Base-by-base conservation (phyloP, 306 rosid genomes). In the Vicia faba region DNA sequence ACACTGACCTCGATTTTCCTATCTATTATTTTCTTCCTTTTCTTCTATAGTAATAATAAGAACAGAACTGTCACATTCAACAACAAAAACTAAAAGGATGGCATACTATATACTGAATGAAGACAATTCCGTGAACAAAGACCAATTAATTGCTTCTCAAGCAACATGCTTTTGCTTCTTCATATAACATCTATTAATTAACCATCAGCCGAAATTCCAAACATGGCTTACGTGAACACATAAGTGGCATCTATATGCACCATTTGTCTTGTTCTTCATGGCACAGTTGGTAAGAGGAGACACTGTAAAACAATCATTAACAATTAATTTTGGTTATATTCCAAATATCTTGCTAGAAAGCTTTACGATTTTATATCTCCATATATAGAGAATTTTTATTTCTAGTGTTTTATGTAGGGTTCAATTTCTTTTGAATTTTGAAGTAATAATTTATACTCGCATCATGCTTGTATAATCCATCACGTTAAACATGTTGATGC, bases 171-270 rank as follows among this genome's bases (percentile, higher is more conserved):
- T 62, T 48, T 33, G 29, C 70, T 3, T 65, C 28, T 49, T 15
- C 18, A 45, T 55, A 18, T 62, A 60, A 35, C 72, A 5, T 0
- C 3, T 35, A 35, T 58, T 58, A 33, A 29, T 14, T 31, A 5
- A 39, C 8, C 57, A 44, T 43, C n/a, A 54, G 9, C 68, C 25
- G 35, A 77, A 57, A 64, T 40, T 66, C 35, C 29, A 10, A 59
- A 59, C 43, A 51, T 45, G n/a, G 60, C 26, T 60, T 64, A 51
- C 70, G 60, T 72, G 18, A 56, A 61, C 51, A 48, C 40, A n/a
- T 3, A 8, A 8, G 55, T 49, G 5, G 11, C 55, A 16, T 33
- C 67, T 61, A 49, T 62, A 55, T 15, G 5, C 45, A 7, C 36
- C 35, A 18, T 40, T 50, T 39, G 12, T 68, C 64, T 39, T 38